A percentile compares a stretch with the other conserved stretches of the same genome.
Evolutionary conservation across 176 grass and related monocot genomes (phyloP).

Genomic region (Thinopyrum elongatum): DNA sequence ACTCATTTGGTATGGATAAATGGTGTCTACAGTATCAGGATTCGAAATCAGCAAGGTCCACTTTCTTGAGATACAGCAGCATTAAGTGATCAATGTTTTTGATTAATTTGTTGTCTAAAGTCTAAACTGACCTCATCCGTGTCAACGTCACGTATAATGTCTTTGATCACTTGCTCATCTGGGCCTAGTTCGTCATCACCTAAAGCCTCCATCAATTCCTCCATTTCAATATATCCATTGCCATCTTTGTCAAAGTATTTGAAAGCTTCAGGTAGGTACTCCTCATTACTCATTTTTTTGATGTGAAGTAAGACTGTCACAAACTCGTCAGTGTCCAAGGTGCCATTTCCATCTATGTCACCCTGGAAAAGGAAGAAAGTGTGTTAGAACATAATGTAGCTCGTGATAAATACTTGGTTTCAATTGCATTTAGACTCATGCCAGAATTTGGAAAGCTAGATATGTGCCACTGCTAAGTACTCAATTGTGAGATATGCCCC

Average conservation of each 20-base stretch:
- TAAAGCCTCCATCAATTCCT: constrained; percentile 77
- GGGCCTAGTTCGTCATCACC: constrained; percentile 57
- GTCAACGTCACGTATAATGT: constrained; percentile 73
- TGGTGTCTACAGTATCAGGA: background rate
- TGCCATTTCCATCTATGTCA: constrained; percentile 68
- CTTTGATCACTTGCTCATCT: constrained; percentile 60
- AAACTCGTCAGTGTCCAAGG: constrained; percentile 82
- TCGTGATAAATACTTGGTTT: constrained; percentile 10
- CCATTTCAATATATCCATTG: constrained; percentile 74
- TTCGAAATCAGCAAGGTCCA: background rate
- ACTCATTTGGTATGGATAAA: background rate
- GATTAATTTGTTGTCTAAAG: constrained; percentile 18
- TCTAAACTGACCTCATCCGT: constrained; percentile 57
- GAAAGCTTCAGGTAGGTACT: constrained; percentile 77
- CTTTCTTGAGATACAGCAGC: background rate
- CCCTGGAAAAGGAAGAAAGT: constrained; percentile 46
- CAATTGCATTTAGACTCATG: background rate
- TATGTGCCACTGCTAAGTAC: background rate
- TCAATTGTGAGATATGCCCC: background rate
- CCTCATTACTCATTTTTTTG: constrained; percentile 74
- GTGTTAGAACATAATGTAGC: constrained; percentile 2
- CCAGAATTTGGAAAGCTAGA: background rate
- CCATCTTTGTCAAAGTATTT: constrained; percentile 85
- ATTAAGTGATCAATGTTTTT: background rate
- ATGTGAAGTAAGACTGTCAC: constrained; percentile 84